phyloP scores from a whole-genome alignment of 164 flowering plant species.

The Aristolochia californica region DNA sequence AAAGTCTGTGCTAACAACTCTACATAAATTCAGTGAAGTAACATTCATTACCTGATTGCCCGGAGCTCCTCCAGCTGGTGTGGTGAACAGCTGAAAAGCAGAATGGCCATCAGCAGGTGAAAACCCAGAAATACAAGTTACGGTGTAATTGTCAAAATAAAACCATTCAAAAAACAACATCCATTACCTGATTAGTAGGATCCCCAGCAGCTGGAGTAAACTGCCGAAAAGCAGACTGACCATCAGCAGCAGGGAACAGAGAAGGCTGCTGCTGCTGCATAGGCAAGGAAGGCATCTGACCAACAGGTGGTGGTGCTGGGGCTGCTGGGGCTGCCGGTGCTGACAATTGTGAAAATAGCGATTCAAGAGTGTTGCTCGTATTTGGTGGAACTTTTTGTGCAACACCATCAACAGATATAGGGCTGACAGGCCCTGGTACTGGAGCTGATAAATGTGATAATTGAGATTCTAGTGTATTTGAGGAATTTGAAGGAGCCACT shows the following conservation, averaged over 20 bases:
- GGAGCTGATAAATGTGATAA: constrained; percentile 50
- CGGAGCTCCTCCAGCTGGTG: constrained; percentile 24
- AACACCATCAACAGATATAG: constrained; percentile 13
- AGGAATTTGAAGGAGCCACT: constrained; percentile 30
- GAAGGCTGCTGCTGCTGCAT: constrained; percentile 38
- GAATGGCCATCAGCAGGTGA: constrained; percentile 23
- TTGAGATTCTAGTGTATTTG: constrained; percentile 41
- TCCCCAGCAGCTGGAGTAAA: constrained; percentile 21
- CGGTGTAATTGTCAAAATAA: too few relatives aligned
- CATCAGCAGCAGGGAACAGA: constrained; percentile 21
- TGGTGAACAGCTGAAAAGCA: constrained; percentile 19
- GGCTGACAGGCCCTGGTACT: constrained; percentile 27
- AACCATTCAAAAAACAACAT: too few relatives aligned
- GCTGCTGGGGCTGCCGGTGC: constrained; percentile 35
- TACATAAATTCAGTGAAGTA: too few relatives aligned
- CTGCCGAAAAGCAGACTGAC: constrained; percentile 27
- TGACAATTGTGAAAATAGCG: constrained; percentile 46
- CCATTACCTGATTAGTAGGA: constrained; percentile 46
- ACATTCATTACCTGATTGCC: background rate
- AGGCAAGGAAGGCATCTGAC: constrained; percentile 11
- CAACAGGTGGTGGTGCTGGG: constrained; percentile 11
- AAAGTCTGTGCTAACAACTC: too few relatives aligned
- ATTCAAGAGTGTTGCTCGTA: constrained; percentile 31
- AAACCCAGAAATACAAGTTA: constrained; percentile 15
- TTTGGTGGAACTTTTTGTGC: constrained; percentile 22